Conservation (phyloP, 768 basidiomycete species). For the Nidularia pulvinata region DNA sequence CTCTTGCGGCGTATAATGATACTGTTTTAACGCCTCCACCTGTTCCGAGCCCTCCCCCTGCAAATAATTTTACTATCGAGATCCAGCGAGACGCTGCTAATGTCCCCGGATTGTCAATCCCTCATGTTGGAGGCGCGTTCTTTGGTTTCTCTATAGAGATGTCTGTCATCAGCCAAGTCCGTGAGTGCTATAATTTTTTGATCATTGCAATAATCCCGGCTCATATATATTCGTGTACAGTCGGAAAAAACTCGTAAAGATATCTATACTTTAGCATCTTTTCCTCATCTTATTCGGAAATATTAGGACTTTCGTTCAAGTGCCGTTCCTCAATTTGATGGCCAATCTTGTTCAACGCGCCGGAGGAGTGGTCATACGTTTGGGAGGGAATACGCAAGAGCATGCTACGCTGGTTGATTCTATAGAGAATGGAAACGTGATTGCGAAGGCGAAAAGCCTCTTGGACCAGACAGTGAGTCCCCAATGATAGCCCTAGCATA, state of each 20-base stretch:
- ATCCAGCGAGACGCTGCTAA: constrained; percentile 29
- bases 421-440: constrained; percentile 34
- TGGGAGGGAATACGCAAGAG: constrained; percentile 75
- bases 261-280: neutral
- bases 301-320: constrained; percentile 30
- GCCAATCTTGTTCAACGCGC: constrained; percentile 55
- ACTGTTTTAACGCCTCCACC: constrained; percentile 48
- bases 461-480: neutral
- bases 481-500: neutral
- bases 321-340: constrained; percentile 69
- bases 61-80: constrained; percentile 41
- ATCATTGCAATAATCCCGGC: neutral
- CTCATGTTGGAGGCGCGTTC: constrained; percentile 49
- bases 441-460: constrained; percentile 36
- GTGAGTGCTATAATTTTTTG: constrained; percentile 34
- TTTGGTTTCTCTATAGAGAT: constrained; percentile 79
- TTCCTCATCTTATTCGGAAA: no score
- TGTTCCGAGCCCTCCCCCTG: constrained; percentile 39
- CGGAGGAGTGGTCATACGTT: constrained; percentile 52
- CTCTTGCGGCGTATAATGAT: constrained; percentile 51
- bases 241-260: neutral
- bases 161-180: constrained; percentile 65
- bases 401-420: constrained; percentile 37
- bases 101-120: constrained; percentile 33
- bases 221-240: neutral